Conservation (phyloP, 305 asterid genomes). For the Fraxinus latifolia region DNA sequence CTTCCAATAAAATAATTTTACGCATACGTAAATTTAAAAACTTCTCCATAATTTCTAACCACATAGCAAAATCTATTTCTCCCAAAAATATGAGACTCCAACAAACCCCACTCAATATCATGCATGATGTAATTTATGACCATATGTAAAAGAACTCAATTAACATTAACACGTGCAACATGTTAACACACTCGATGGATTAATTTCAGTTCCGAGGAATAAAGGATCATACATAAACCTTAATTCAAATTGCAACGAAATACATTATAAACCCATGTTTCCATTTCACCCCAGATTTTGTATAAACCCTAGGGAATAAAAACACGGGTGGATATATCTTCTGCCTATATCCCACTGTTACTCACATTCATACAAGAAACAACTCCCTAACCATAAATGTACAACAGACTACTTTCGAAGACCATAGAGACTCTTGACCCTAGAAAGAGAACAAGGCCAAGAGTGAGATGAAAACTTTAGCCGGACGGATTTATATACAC, state of each 20-base stretch:
- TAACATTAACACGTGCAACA: not conserved
- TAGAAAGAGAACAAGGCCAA: not conserved
- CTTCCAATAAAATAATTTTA: too few relatives aligned
- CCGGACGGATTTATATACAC: not conserved
- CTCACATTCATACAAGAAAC: not conserved
- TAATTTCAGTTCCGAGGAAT: not conserved
- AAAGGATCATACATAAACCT: not conserved
- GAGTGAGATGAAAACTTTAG: not conserved
- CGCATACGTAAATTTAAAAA: too few relatives aligned
- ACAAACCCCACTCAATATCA: too few relatives aligned
- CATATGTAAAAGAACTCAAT: not conserved
- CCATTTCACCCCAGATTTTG: conserved; percentile 38
- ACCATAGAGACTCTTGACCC: not conserved
- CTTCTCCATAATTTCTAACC: too few relatives aligned
- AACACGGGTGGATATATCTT: conserved; percentile 26
- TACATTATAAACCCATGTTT: conserved; percentile 29
- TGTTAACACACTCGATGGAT: not conserved
- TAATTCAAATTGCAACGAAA: not conserved
- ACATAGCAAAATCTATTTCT: too few relatives aligned
- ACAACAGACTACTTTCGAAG: not conserved
- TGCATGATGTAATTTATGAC: not conserved
- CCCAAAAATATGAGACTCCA: not conserved
- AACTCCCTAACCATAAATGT: not conserved
- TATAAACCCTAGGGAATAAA: conserved; percentile 30
- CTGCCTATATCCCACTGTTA: not conserved